These are phyloP conservation scores for Xanthoconium stramineum DNA, from an alignment of 768 basidiomycete genomes.

Conservation along the genomic window DNA sequence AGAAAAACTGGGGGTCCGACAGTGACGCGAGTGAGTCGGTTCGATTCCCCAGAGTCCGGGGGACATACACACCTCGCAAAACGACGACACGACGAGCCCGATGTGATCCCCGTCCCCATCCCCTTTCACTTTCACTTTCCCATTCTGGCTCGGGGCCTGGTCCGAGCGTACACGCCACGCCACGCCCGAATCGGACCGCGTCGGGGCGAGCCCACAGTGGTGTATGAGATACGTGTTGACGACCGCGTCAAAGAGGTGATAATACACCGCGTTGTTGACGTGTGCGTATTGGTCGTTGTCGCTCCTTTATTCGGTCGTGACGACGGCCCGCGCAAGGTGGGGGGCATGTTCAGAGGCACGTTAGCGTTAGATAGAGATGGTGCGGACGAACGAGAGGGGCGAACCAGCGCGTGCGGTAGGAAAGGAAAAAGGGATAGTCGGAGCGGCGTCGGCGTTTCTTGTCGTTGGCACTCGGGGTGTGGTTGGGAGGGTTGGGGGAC, in stretches of 20 bases:
- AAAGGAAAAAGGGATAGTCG: slow-evolving; percentile 59
- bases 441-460: slow-evolving; percentile 41
- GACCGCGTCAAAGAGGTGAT: slow-evolving; percentile 79
- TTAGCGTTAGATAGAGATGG: not conserved
- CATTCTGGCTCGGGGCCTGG: too few relatives aligned
- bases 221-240: slow-evolving; percentile 77
- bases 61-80: slow-evolving; percentile 68
- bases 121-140: not conserved
- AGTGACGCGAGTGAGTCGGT: not conserved
- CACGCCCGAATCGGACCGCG: slow-evolving; percentile 32
- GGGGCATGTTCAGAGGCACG: too few relatives aligned
- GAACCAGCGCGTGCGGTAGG: slow-evolving; percentile 71
- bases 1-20: slow-evolving; percentile 49
- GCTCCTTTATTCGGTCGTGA: too few relatives aligned
- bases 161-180: too few relatives aligned
- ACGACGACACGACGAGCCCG: slow-evolving; percentile 76
- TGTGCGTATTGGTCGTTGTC: slow-evolving; percentile 87
- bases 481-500: not conserved
- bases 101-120: slow-evolving; percentile 38
- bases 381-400: not conserved
- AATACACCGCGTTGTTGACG: slow-evolving; percentile 78
- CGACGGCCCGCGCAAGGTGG: not conserved
- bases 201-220: slow-evolving; percentile 55
- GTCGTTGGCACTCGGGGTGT: slow-evolving; percentile 7
- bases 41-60: not conserved